Conservation (phyloP, 768 basidiomycete genomes). For the Neoboletus subvelutipes region DNA sequence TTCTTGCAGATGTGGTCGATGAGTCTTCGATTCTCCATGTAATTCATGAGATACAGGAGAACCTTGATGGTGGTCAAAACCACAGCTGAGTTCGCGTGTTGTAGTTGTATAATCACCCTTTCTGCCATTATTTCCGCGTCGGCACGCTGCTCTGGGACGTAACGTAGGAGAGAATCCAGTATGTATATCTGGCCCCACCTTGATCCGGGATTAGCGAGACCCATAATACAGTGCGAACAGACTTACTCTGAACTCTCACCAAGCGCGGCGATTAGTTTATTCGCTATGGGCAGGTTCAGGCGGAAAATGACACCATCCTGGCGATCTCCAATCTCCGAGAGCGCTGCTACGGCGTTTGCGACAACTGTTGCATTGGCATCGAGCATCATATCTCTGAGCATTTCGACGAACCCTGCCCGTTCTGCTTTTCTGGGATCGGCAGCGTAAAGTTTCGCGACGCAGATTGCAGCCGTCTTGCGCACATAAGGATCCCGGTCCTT, state of each 20-base stretch:
- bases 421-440: slow-evolving; percentile 87
- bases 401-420: slow-evolving; percentile 85
- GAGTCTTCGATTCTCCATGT: slow-evolving; percentile 86
- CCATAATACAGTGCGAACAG: not conserved
- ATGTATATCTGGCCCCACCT: slow-evolving; percentile 99
- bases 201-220: slow-evolving; percentile 16
- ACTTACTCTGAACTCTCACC: slow-evolving; percentile 97
- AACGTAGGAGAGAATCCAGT: slow-evolving; percentile 88
- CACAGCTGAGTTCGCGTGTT: slow-evolving; percentile 99
- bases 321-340: slow-evolving; percentile 95
- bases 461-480: slow-evolving; percentile 96
- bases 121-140: slow-evolving; percentile 97
- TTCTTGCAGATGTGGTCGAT: slow-evolving; percentile 93
- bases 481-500: slow-evolving; percentile 97
- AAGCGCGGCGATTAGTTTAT: slow-evolving; percentile 86
- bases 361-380: slow-evolving; percentile 97
- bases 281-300: slow-evolving; percentile 82
- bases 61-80: slow-evolving; percentile 98
- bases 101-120: slow-evolving; percentile 87
- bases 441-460: slow-evolving; percentile 92
- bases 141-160: slow-evolving; percentile 81
- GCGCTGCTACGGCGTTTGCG: slow-evolving; percentile 92
- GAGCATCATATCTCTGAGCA: slow-evolving; percentile 87
- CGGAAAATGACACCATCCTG: slow-evolving; percentile 93
- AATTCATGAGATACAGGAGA: slow-evolving; percentile 96